A percentile compares a stretch with the other conserved stretches of the same genome.
These are phyloP conservation scores for Psilocybe tampanensis DNA, from an alignment of 768 basidiomycete genomes.

Conservation along the genomic window DNA sequence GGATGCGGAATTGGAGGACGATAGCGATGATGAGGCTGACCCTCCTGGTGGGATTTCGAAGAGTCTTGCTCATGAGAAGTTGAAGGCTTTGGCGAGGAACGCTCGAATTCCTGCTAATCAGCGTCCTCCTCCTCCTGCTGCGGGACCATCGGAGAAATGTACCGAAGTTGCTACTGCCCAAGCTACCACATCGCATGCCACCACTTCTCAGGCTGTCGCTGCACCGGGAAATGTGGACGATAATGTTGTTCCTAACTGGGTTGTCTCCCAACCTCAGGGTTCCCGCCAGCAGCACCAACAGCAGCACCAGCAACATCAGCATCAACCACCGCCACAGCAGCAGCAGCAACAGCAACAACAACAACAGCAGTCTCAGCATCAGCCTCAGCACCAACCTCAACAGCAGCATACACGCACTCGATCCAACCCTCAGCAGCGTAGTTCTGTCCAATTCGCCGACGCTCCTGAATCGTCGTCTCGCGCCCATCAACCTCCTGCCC, in stretches of 20 bases:
- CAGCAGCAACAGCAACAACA: conserved; percentile 9
- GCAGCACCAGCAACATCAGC: background rate
- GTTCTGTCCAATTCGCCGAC: conserved; percentile 9
- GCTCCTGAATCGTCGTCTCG: background rate
- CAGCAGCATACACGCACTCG: conserved; percentile 4
- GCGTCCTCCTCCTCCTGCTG: too few species aligned
- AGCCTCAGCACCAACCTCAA: conserved; percentile 9
- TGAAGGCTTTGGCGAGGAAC: conserved; percentile 58
- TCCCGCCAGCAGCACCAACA: background rate
- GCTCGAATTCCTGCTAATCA: conserved; percentile 36
- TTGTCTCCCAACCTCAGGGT: conserved; percentile 11
- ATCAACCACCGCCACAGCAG: conserved; percentile 11
- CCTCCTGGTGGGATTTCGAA: conserved; percentile 46
- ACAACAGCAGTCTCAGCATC: background rate
- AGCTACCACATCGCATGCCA: too few species aligned
- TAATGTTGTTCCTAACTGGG: conserved; percentile 28
- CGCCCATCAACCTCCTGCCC: conserved; percentile 18
- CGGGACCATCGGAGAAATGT: too few species aligned
- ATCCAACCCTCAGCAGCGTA: conserved; percentile 4
- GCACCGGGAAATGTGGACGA: conserved; percentile 13
- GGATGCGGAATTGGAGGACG: conserved; percentile 70
- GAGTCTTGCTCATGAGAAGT: conserved; percentile 69
- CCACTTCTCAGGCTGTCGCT: too few species aligned
- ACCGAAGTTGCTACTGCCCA: too few species aligned
- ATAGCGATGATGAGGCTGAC: conserved; percentile 52